Evolutionary conservation across 805 yeast genomes (phyloP), one percentile per base, ranked within the genome.

Genomic region (Myxozyma vanderwaltii): DNA sequence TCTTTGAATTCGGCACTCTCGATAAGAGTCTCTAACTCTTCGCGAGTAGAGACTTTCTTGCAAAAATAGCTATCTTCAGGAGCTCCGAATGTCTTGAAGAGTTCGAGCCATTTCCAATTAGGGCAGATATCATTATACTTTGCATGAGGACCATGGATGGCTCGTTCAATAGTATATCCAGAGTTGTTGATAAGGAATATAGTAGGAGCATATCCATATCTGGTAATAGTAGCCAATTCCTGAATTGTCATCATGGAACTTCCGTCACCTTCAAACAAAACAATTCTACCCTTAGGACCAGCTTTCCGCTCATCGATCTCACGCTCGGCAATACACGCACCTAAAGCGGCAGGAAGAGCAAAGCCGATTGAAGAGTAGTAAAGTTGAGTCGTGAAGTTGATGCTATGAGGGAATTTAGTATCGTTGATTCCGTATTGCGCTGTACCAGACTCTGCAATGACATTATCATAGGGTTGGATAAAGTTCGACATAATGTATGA

Each of bases 211-310:
- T 86, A 77, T 19, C 78, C 76, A 62, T 81, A 76, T 62, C 89
- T 81, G 40, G 87, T 72, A 69, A 81, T 82, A 1, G 89, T 79
- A 0, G 89, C 82, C 51, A 86, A 73, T 70, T 91, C 97, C 77
- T 91, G 69, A 56, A 87, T 78, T 3, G 97, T 90, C 96, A 91
- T 88, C 76, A 89, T 96, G 1, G 96, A 92, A 1, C 96, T 86
- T 1, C 97, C 97, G 72, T 91, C 97, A 56, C 97, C 97, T 76
- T 88, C 91, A 17, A 89, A 75, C 24, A 91, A 76, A 21, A 89
- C 77, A 47, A 91, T 78, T 67, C 96, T 81, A 52, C 49, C 56
- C 26, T 58, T 21, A 47, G 68, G 63, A 5, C 61, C 61, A 38
- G 69, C 69, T 41, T 68, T 67, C 12, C 67, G 63, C 4, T 77